Evolutionary conservation across 2,329 filamentous ascomycete species (phyloP).

Genomic region (Pseudonectria foliicola): DNA sequence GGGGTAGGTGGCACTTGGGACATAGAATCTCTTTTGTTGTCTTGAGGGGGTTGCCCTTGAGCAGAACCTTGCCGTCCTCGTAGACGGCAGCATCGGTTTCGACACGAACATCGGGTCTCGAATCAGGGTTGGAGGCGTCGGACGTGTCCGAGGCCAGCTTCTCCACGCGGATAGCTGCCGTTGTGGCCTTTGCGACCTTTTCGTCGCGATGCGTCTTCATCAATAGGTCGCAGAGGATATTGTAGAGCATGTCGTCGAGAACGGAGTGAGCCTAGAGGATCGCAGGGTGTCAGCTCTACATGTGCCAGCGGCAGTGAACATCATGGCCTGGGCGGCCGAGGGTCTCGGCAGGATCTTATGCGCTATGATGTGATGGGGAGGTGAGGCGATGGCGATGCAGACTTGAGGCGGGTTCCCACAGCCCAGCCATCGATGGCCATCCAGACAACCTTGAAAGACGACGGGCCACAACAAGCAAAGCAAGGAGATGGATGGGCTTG

Average conservation of each 20-base stretch:
- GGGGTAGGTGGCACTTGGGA: conserved; percentile 66
- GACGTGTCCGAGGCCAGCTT: conserved; percentile 51
- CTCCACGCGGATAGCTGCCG: conserved; percentile 58
- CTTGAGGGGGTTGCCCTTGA: conserved; percentile 67
- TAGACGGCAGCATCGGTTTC: conserved; percentile 64
- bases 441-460: conserved; percentile 4
- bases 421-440: background rate
- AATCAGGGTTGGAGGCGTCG: conserved; percentile 45
- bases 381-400: too few species aligned
- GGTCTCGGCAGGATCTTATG: too few species aligned
- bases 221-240: conserved; percentile 68
- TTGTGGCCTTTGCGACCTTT: conserved; percentile 63
- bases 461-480: conserved; percentile 3
- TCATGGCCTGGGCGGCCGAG: too few species aligned
- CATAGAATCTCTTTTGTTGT: conserved; percentile 67
- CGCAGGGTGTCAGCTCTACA: conserved; percentile 10
- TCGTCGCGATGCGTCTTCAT: conserved; percentile 71
- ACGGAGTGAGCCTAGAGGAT: conserved; percentile 54
- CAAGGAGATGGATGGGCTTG: too few species aligned
- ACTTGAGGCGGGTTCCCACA: too few species aligned
- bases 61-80: conserved; percentile 59
- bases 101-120: conserved; percentile 48
- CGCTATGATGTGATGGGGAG: too few species aligned
- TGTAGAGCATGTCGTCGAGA: conserved; percentile 68
- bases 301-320: too few species aligned